A percentile compares a stretch with the other conserved stretches of the same genome.
phyloP scores from a whole-genome alignment of 2,329 filamentous ascomycete species.

The Fusarium sp. region DNA sequence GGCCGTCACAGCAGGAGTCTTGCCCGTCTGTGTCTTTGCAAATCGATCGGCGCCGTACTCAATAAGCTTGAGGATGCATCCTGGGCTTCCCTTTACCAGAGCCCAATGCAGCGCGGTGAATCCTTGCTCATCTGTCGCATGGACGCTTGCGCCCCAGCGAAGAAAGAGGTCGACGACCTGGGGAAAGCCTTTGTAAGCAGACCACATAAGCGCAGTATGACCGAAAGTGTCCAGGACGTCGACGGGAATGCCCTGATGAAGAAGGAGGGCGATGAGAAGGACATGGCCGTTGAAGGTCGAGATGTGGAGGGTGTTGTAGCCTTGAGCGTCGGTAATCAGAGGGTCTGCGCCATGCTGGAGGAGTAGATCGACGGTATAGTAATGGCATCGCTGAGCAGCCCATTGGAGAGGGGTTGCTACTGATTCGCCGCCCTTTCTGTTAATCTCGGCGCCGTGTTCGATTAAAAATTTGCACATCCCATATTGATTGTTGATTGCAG shows the following conservation, averaged over 20 bases:
- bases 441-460: constrained; percentile 86
- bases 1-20: constrained; percentile 88
- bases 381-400: constrained; percentile 96
- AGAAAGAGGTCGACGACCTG: constrained; percentile 92
- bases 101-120: constrained; percentile 98
- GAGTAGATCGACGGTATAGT: constrained; percentile 94
- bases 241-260: constrained; percentile 96
- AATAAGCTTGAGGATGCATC: constrained; percentile 91
- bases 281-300: constrained; percentile 98
- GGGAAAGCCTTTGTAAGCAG: constrained; percentile 96
- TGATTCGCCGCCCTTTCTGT: constrained; percentile 95
- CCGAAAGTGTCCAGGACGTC: constrained; percentile 90
- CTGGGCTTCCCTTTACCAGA: constrained; percentile 89
- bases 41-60: constrained; percentile 97
- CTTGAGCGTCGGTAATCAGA: constrained; percentile 90
- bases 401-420: constrained; percentile 94
- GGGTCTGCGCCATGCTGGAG: constrained; percentile 93
- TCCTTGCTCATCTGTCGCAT: constrained; percentile 89
- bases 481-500: constrained; percentile 98
- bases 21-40: constrained; percentile 87
- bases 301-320: constrained; percentile 97
- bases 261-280: constrained; percentile 85
- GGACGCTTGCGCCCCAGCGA: constrained; percentile 94
- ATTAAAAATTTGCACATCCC: constrained; percentile 97
- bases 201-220: constrained; percentile 98